Conservation (phyloP, 805 yeast species). For the Yarrowia yakushimensis region DNA sequence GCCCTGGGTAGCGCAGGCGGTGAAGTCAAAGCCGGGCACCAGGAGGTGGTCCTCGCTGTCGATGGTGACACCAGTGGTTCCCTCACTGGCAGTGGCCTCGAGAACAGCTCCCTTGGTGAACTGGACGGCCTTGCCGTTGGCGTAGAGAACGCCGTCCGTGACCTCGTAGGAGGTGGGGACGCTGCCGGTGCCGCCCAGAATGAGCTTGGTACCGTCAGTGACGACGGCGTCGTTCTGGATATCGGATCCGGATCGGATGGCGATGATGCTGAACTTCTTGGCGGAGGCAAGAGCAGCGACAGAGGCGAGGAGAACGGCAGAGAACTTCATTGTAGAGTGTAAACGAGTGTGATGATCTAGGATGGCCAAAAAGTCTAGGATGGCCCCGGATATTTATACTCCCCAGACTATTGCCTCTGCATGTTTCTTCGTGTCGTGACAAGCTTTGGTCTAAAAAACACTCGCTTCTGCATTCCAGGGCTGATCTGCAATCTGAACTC, state of each 20-base stretch:
- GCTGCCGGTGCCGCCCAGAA: not conserved
- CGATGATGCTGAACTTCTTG: conserved; percentile 2
- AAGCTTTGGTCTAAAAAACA: not conserved
- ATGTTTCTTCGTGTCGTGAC: conserved; percentile 1
- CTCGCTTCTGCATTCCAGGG: not conserved
- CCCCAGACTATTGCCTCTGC: not conserved
- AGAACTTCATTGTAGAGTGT: conserved; percentile 1
- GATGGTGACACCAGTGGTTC: not conserved
- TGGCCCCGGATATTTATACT: not conserved
- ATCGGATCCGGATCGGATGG: conserved; percentile 23
- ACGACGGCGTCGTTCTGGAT: conserved; percentile 8
- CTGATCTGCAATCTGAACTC: not conserved
- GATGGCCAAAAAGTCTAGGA: not conserved
- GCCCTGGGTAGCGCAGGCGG: conserved; percentile 8
- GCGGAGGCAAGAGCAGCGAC: conserved; percentile 10
- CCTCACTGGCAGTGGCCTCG: not conserved
- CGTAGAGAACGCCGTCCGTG: conserved; percentile 6
- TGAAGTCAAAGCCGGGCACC: not conserved
- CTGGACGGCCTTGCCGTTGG: conserved; percentile 17
- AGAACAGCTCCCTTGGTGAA: not conserved
- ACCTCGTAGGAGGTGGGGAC: conserved; percentile 12
- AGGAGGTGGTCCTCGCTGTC: not conserved
- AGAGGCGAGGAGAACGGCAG: conserved; percentile 17
- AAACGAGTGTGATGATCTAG: not conserved
- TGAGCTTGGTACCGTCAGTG: not conserved